These are phyloP conservation scores for Pseudonitzschia multistriata DNA, from an alignment of 108 stramenopile genomes.

Conservation along the genomic window DNA sequence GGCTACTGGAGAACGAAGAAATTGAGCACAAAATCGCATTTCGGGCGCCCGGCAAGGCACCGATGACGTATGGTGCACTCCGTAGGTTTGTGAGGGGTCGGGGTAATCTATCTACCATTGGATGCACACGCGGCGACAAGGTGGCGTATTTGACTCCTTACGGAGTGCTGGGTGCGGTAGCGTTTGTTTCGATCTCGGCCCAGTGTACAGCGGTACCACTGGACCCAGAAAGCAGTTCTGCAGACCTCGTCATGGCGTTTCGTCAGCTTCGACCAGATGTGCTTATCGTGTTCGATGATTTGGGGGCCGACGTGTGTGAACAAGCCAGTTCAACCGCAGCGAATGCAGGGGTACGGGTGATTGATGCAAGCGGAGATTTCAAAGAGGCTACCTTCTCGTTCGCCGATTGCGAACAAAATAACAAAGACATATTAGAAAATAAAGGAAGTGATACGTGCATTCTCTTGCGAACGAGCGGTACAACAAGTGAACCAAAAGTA, in stretches of 20 bases:
- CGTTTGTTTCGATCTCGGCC: constrained; percentile 9
- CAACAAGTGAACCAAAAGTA: constrained; percentile 33
- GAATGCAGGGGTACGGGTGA: not conserved
- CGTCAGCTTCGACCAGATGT: constrained; percentile 13
- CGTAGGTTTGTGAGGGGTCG: constrained; percentile 12
- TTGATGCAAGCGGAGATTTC: not conserved
- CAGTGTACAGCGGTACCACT: constrained; percentile 22
- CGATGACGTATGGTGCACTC: constrained; percentile 5
- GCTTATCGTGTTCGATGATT: constrained; percentile 5
- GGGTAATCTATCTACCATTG: constrained; percentile 8
- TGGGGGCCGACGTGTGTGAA: not conserved
- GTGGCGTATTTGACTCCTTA: constrained; percentile 18
- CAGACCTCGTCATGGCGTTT: constrained; percentile 10
- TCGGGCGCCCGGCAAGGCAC: not conserved
- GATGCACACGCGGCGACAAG: not conserved
- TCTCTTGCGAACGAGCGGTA: constrained; percentile 38
- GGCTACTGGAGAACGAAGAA: not conserved
- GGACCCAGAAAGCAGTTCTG: not conserved
- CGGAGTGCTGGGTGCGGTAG: constrained; percentile 8
- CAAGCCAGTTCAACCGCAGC: not conserved
- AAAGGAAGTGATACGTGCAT: constrained; percentile 16
- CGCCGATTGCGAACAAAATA: not conserved
- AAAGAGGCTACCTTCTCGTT: not conserved
- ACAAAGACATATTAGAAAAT: not conserved
- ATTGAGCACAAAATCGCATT: not conserved